Base-by-base conservation (phyloP, 1,284 basidiomycete genomes). In the Laetiporus sulphureus region DNA sequence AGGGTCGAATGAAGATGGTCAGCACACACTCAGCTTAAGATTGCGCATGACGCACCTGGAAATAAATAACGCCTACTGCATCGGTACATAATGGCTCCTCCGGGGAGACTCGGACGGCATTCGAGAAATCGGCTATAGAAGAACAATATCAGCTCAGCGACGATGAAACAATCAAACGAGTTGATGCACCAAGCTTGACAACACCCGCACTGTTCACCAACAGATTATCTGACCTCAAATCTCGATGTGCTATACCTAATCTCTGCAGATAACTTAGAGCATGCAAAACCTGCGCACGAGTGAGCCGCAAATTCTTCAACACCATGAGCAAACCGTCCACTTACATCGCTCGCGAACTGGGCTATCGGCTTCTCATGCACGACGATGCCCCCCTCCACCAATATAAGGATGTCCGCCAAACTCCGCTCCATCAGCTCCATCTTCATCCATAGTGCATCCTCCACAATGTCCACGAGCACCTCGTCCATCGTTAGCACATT, bases 381-480 rank as follows among this genome's bases (percentile, higher is more conserved):
- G 49, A 73, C 65, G 27, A 84, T 59, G 0, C 81, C 82, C 41
- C 75, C 69, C 19, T 66, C 72, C 3, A 75, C 72, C 22, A 86
- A 57, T 21, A 67, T 73, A 19, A 89, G 69, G 25, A 89, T 71
- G 58, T 90, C 87, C 49, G 86, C 85, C 47, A 90, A 63, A 55
- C 84, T 88, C 46, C 84, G 69, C 55, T 88, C 84, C 86, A 88
- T 88, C 21, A 89, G 71, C 57, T 88, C 85, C 87, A 90, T 90
- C 45, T 80, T 67, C 38, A 90, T 79, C 86, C 87, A 90, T 32
- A 90, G 61, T 44, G 77, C 72, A 51, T 82, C 79, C 41, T 79
- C 79, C 23, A 66, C 65, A 8, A 79, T 56, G 52, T 81, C 77
- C 18, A 85, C 77, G 58, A 85, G 87, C 20, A 85, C 58, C 30